Evolutionary conservation across 192 early-diverging fungal species (phyloP).

Genomic region (Helicostylum pulchrum): DNA sequence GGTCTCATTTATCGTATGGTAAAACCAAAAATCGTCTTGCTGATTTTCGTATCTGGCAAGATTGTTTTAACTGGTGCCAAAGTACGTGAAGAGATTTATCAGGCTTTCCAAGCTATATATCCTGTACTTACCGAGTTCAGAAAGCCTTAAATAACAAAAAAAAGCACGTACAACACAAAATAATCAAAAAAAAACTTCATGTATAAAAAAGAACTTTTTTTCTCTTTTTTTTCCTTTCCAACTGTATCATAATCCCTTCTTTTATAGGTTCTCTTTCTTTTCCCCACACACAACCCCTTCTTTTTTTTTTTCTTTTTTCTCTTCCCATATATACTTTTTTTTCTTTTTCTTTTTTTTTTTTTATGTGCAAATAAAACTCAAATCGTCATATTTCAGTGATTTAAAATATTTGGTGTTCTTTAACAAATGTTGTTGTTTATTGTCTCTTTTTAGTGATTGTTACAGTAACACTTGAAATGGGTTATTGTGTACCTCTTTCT

Average conservation of each 20-base stretch:
- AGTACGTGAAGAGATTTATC: slow-evolving; percentile 95
- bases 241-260: neutral
- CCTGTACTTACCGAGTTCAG: slow-evolving; percentile 90
- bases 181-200: neutral
- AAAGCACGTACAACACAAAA: neutral
- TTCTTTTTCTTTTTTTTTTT: no score
- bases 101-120: slow-evolving; percentile 97
- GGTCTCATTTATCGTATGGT: slow-evolving; percentile 99
- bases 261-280: neutral
- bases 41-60: slow-evolving; percentile 99
- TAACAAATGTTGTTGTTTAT: no score
- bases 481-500: no score
- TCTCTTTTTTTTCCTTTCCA: neutral
- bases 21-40: slow-evolving; percentile 95
- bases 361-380: no score
- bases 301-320: slow-evolving; percentile 7
- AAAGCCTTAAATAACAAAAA: slow-evolving; percentile 52
- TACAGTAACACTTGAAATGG: no score
- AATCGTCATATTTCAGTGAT: no score
- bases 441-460: no score
- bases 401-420: no score
- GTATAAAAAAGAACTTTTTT: slow-evolving; percentile 18
- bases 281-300: neutral
- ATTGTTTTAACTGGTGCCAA: slow-evolving; percentile 99
- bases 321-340: no score